These are phyloP conservation scores for Fagopyrum homotropicum DNA, from an alignment of 148 eudicot genomes.

Conservation along the genomic window DNA sequence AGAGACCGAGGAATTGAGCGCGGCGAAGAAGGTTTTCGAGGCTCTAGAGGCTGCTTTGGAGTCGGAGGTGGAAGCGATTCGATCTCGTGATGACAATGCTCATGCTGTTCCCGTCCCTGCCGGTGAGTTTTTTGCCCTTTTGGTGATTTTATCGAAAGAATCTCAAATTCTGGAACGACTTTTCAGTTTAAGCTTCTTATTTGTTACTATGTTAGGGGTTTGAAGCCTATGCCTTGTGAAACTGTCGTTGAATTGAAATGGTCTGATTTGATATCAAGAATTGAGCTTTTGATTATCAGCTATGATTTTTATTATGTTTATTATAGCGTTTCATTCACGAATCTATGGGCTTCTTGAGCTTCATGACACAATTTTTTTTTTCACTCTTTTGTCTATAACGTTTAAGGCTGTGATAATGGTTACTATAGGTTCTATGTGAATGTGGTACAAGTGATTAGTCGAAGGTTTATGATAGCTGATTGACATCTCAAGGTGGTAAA, in stretches of 20 bases:
- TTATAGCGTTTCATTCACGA: background rate
- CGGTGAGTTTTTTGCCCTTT: conserved; percentile 37
- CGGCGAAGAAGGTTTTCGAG: conserved; percentile 35
- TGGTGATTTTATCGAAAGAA: conserved; percentile 4
- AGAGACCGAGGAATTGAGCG: conserved; percentile 27
- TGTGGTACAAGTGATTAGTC: background rate
- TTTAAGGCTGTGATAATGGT: background rate
- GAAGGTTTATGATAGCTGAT: background rate
- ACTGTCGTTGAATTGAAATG: background rate
- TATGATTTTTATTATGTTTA: background rate
- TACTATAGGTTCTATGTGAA: background rate
- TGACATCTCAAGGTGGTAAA: background rate
- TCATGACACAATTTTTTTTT: background rate
- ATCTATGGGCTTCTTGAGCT: background rate
- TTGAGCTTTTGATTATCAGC: background rate
- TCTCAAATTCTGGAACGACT: background rate
- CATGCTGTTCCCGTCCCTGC: conserved; percentile 82
- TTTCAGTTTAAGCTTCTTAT: background rate
- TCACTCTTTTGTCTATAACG: background rate
- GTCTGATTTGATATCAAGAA: background rate
- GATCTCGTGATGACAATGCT: conserved; percentile 41
- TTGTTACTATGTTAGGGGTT: background rate
- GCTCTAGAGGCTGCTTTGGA: conserved; percentile 57
- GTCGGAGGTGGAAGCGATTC: conserved; percentile 43
- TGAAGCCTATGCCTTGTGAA: background rate